Base-by-base conservation (phyloP, 2,329 filamentous ascomycete genomes). In the Penicillium sp. region DNA sequence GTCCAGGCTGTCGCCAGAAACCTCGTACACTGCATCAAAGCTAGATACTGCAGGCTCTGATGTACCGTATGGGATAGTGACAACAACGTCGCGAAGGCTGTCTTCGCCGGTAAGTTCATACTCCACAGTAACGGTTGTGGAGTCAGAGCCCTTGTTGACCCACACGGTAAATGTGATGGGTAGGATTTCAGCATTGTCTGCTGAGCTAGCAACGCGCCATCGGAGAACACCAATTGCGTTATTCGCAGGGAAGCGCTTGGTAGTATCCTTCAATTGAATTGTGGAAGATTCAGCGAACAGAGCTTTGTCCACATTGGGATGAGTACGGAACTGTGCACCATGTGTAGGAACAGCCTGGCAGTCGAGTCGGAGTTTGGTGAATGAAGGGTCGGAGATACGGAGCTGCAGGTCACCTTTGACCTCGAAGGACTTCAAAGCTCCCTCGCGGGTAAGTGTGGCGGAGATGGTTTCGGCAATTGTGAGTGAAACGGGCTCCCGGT, bases 141-240 rank as follows among this genome's bases (percentile, higher is more conserved):
- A 92, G 44, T 88, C 85, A 21, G 86, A 83, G 45, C 90, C 89
- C 75, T 92, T 92, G 76, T 96, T 97, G 57, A 96, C 91, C 94
- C 94, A 99, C 36, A 97, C 93, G 2, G 92, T 97, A 74, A 99
- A 97, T 36, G 90, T 94, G 68, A 99, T 94, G 7, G 94, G 94
- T 36, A 95, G 86, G 51, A 92, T 86, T 58, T 86, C 87, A 34
- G 88, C 77, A 65, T 95, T 91, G 63, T 95, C 92, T 2, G 84
- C 92, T 46, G 91, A 89, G 14, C 87, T 86, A 21, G 91, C 89
- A 43, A 77, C 72, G 68, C 92, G 90, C 94, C 94, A 99, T 72
- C 93, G 86, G 71, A 99, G 82, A 40, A 97, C 92, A 52, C 90
- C 92, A 54, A 97, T 93, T 14, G 90, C 86, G 71, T 96, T 95